These are phyloP conservation scores for Vigna hirtella DNA, from an alignment of 306 rosid genomes.

Conservation along the genomic window DNA sequence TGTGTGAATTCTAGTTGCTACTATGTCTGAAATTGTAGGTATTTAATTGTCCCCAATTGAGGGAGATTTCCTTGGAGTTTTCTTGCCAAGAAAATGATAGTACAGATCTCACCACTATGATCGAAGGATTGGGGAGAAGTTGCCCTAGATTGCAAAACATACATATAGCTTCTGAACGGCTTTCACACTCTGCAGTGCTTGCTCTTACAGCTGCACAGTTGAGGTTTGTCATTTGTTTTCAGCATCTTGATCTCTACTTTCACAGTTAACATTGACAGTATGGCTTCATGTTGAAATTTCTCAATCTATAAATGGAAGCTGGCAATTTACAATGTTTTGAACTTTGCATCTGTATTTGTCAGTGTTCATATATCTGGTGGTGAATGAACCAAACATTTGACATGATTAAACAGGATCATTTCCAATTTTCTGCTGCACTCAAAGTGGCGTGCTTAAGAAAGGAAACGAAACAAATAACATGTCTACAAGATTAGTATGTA, in stretches of 20 bases:
- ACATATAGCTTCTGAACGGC: conserved; percentile 85
- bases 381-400: conserved; percentile 25
- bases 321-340: conserved; percentile 9
- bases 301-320: neutral
- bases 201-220: conserved; percentile 87
- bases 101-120: conserved; percentile 75
- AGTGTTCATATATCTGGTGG: conserved; percentile 10
- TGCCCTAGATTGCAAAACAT: conserved; percentile 85
- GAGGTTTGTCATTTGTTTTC: conserved; percentile 63
- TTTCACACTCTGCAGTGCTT: conserved; percentile 87
- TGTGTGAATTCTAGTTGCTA: conserved; percentile 37
- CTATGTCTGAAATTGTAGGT: conserved; percentile 55
- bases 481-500: neutral
- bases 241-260: conserved; percentile 22
- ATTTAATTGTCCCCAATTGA: conserved; percentile 87
- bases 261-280: neutral
- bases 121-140: conserved; percentile 73
- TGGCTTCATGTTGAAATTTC: neutral
- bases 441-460: neutral
- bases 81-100: conserved; percentile 68
- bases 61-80: conserved; percentile 90
- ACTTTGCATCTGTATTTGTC: conserved; percentile 21
- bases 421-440: conserved; percentile 3
- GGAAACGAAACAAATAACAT: conserved; percentile 22
- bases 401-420: neutral